phyloP scores from a whole-genome alignment of 805 yeast genomes.

The Cephaloascus fragrans region DNA sequence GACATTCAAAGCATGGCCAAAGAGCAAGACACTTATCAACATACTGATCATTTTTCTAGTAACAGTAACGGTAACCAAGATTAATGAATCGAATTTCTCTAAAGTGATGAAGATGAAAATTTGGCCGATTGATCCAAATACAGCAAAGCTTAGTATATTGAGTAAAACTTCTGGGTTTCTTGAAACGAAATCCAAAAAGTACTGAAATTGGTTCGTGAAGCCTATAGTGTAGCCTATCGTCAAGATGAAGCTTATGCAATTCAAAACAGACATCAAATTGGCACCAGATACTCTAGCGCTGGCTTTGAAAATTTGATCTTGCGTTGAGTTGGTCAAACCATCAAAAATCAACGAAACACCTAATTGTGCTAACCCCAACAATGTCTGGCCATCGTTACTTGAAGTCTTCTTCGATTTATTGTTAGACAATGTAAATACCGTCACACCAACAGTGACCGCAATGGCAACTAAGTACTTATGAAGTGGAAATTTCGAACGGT shows the following conservation, averaged over 20 bases:
- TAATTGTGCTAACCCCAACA: conserved; percentile 54
- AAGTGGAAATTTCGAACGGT: conserved; percentile 59
- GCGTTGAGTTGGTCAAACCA: conserved; percentile 90
- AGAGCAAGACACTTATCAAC: conserved; percentile 78
- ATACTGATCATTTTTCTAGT: conserved; percentile 95
- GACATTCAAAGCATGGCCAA: conserved; percentile 60
- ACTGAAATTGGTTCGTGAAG: conserved; percentile 38
- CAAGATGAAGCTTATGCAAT: conserved; percentile 31
- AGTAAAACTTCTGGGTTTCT: conserved; percentile 42
- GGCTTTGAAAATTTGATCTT: conserved; percentile 67
- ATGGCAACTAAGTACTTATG: conserved; percentile 74
- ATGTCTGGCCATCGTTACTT: conserved; percentile 29
- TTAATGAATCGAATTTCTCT: conserved; percentile 76
- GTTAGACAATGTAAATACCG: conserved; percentile 57
- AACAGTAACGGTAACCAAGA: conserved; percentile 86
- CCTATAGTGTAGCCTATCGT: conserved; percentile 38
- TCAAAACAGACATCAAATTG: conserved; percentile 70
- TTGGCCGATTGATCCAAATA: conserved; percentile 88
- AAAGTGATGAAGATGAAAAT: conserved; percentile 83
- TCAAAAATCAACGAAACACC: conserved; percentile 64
- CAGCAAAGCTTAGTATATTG: conserved; percentile 58
- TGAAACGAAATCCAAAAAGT: conserved; percentile 37
- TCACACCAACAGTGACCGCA: conserved; percentile 77
- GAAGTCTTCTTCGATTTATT: conserved; percentile 16
- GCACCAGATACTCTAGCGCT: conserved; percentile 62